Evolutionary conservation across 192 early-diverging fungal genomes (phyloP).

Genomic region (Thoreauomyces humboldtii): DNA sequence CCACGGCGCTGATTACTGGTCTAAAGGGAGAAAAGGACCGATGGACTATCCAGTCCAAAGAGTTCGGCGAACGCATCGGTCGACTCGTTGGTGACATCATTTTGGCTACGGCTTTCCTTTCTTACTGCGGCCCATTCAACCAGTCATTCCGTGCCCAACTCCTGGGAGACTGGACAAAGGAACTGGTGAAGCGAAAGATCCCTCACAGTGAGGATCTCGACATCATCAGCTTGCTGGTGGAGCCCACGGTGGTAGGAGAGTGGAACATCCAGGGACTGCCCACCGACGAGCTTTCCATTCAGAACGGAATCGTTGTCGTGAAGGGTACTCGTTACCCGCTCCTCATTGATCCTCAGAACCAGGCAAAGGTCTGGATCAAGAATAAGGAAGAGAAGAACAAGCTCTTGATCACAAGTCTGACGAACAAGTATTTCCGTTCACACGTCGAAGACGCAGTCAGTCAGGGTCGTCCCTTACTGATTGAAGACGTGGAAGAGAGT

Average conservation of each 20-base stretch:
- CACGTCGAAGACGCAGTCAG: slow-evolving; percentile 61
- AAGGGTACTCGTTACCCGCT: slow-evolving; percentile 60
- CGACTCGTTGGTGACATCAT: slow-evolving; percentile 61
- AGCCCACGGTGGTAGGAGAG: slow-evolving; percentile 60
- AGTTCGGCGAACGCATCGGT: slow-evolving; percentile 61
- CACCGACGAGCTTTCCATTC: slow-evolving; percentile 62
- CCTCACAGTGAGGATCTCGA: slow-evolving; percentile 62
- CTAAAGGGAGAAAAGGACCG: slow-evolving; percentile 65
- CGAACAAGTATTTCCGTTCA: slow-evolving; percentile 61
- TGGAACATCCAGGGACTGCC: slow-evolving; percentile 70
- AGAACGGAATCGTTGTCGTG: slow-evolving; percentile 65
- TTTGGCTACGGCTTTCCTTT: slow-evolving; percentile 58
- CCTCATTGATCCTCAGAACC: slow-evolving; percentile 64
- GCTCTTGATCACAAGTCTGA: slow-evolving; percentile 52
- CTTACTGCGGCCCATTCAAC: slow-evolving; percentile 64
- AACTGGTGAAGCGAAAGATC: slow-evolving; percentile 52
- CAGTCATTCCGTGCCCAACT: slow-evolving; percentile 55
- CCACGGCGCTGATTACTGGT: slow-evolving; percentile 58
- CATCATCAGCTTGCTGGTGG: slow-evolving; percentile 58
- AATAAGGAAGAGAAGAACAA: slow-evolving; percentile 65
- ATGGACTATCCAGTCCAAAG: slow-evolving; percentile 67
- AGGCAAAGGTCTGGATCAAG: slow-evolving; percentile 66
- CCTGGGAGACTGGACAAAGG: slow-evolving; percentile 57
- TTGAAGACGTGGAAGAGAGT: slow-evolving; percentile 65
- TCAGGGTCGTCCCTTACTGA: slow-evolving; percentile 57